phyloP scores from a whole-genome alignment of 2,329 filamentous ascomycete genomes.

The Eurotiales sp. region DNA sequence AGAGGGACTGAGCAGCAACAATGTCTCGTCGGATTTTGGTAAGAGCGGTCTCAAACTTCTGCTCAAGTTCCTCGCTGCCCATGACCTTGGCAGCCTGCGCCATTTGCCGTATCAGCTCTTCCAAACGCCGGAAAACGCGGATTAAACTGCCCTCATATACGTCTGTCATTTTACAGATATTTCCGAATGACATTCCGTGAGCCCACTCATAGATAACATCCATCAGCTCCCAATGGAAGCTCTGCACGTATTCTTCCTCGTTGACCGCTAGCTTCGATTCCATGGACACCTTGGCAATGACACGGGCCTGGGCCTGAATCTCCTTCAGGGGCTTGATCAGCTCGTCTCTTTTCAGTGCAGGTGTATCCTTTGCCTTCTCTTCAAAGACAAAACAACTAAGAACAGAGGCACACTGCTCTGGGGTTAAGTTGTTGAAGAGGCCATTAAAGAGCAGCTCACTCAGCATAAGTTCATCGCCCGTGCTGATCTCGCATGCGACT shows the following conservation, averaged over 20 bases:
- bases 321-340: conserved; percentile 80
- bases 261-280: conserved; percentile 94
- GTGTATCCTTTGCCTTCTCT: conserved; percentile 79
- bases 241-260: conserved; percentile 86
- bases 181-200: conserved; percentile 80
- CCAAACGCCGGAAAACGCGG: conserved; percentile 88
- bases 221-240: conserved; percentile 94
- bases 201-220: conserved; percentile 93
- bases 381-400: conserved; percentile 97
- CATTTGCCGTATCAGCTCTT: conserved; percentile 92
- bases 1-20: conserved; percentile 89
- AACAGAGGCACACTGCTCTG: conserved; percentile 80
- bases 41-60: conserved; percentile 85
- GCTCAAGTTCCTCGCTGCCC: conserved; percentile 89
- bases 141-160: conserved; percentile 96
- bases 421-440: conserved; percentile 93
- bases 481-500: conserved; percentile 96
- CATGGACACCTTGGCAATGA: conserved; percentile 87
- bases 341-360: conserved; percentile 68
- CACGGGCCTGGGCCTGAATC: conserved; percentile 79
- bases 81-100: conserved; percentile 95
- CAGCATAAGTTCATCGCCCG: conserved; percentile 89
- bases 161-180: conserved; percentile 99
- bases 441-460: conserved; percentile 93
- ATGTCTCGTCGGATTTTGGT: conserved; percentile 87